phyloP scores from a whole-genome alignment of 345 rosid genomes.

The Physaria fendleri region DNA sequence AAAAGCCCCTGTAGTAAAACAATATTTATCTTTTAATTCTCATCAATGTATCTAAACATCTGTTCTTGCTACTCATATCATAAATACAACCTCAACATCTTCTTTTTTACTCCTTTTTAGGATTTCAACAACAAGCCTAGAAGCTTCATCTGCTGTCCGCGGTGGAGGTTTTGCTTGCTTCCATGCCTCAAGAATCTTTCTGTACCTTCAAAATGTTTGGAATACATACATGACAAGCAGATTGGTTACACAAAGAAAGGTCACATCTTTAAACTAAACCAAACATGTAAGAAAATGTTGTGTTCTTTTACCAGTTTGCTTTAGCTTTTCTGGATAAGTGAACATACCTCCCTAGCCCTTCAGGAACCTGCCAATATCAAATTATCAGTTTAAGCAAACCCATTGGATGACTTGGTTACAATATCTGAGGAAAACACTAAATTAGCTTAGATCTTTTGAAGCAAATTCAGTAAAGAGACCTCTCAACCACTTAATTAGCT shows the following conservation, averaged over 20 bases:
- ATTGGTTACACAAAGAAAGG: not conserved
- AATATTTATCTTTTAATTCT: not conserved
- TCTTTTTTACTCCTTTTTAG: conserved; percentile 51
- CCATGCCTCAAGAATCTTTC: conserved; percentile 78
- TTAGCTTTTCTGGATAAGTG: conserved; percentile 80
- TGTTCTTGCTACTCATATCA: not conserved
- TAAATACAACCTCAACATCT: conserved; percentile 68
- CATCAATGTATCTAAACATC: not conserved
- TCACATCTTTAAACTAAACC: not conserved
- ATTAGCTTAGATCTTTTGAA: not conserved
- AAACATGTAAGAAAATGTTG: not conserved
- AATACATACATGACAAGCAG: not conserved
- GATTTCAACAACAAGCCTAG: conserved; percentile 52
- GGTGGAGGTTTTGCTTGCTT: conserved; percentile 78
- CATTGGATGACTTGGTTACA: not conserved
- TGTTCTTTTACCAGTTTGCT: conserved; percentile 59
- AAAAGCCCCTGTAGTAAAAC: conserved; percentile 47
- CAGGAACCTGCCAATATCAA: conserved; percentile 53
- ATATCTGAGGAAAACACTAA: not conserved
- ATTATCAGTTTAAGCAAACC: not conserved
- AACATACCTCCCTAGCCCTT: conserved; percentile 59
- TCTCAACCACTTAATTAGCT: not conserved
- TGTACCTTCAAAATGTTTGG: conserved; percentile 47
- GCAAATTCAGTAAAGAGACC: not conserved
- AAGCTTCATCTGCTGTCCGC: conserved; percentile 60